These are phyloP conservation scores for Trametes cingulata DNA, from an alignment of 768 basidiomycete species.

Conservation along the genomic window DNA sequence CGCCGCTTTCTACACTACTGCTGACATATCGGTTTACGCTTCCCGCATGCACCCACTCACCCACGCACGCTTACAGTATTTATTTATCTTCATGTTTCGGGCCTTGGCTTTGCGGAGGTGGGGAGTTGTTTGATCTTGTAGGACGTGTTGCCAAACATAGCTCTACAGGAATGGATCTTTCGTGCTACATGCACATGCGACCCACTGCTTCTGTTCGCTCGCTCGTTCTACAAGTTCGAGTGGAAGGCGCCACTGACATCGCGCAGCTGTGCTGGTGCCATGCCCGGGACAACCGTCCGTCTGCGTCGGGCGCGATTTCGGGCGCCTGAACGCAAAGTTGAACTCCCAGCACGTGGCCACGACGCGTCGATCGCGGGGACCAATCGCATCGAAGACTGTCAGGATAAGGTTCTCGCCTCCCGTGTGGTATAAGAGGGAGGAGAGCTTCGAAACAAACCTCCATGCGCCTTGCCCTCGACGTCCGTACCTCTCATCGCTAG, in stretches of 20 bases:
- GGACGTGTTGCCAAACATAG: conserved; percentile 8
- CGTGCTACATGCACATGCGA: not conserved
- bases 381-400: conserved; percentile 20
- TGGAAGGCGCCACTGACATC: too few relatives aligned
- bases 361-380: conserved; percentile 24
- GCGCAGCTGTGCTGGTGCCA: too few relatives aligned
- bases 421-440: conserved; percentile 24
- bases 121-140: conserved; percentile 11
- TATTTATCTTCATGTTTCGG: conserved; percentile 11
- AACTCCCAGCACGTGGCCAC: conserved; percentile 18
- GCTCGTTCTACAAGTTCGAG: too few relatives aligned
- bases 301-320: too few relatives aligned
- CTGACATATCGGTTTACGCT: conserved; percentile 12
- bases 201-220: too few relatives aligned
- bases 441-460: conserved; percentile 10
- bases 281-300: too few relatives aligned
- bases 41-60: not conserved
- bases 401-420: conserved; percentile 25
- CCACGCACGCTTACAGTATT: not conserved
- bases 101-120: conserved; percentile 1
- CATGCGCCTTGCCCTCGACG: conserved; percentile 24
- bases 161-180: conserved; percentile 1
- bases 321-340: not conserved
- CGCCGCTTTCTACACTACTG: not conserved
- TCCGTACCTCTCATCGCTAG: conserved; percentile 19